Evolutionary conservation across 306 rosid species (phyloP).

Genomic region (Fragaria ananassa): DNA sequence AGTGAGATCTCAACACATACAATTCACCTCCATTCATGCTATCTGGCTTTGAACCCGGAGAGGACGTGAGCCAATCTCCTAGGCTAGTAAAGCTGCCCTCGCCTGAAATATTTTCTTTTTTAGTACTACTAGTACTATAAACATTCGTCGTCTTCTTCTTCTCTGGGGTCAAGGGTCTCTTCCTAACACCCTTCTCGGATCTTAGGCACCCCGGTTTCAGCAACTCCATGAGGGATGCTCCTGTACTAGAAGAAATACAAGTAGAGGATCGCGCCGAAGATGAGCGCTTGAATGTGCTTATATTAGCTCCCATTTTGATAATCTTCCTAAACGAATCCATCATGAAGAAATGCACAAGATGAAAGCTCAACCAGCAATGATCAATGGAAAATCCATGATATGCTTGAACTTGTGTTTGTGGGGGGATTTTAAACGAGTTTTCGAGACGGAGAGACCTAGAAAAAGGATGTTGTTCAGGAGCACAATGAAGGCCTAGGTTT

Average conservation of each 20-base stretch:
- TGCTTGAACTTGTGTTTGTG: neutral
- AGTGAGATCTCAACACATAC: slow-evolving; percentile 5
- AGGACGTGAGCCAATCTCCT: slow-evolving; percentile 22
- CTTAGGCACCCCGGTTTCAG: slow-evolving; percentile 19
- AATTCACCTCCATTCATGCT: slow-evolving; percentile 15
- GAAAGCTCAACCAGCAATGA: neutral
- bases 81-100: slow-evolving; percentile 17
- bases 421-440: neutral
- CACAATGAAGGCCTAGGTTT: slow-evolving; percentile 27
- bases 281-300: slow-evolving; percentile 10
- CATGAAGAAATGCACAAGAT: neutral
- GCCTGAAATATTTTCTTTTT: neutral
- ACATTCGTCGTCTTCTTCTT: neutral
- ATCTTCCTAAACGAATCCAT: slow-evolving; percentile 6
- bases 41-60: slow-evolving; percentile 20
- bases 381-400: slow-evolving; percentile 9
- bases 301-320: slow-evolving; percentile 25
- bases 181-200: slow-evolving; percentile 5
- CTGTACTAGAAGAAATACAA: neutral
- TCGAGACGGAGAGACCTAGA: slow-evolving; percentile 25
- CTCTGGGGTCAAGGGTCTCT: neutral
- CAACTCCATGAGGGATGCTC: slow-evolving; percentile 9
- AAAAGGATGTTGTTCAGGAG: neutral
- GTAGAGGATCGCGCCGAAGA: neutral
- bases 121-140: neutral